Evolutionary conservation across 2,329 filamentous ascomycete species (phyloP), one percentile per base, ranked within the genome.

Genomic region (Clonostachys rhizophaga): DNA sequence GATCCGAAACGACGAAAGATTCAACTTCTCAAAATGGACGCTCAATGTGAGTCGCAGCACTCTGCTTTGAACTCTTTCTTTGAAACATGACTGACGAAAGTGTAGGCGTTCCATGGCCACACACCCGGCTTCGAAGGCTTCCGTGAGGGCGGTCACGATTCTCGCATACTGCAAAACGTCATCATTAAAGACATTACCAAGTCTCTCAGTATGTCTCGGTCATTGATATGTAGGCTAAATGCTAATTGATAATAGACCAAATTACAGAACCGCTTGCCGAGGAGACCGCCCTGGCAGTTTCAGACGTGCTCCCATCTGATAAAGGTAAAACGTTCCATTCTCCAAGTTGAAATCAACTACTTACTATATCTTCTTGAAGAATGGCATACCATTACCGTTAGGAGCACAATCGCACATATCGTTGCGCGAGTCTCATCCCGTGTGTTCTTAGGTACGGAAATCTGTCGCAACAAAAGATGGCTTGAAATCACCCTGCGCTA

Each of bases 401-500:
- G 47, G 6, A 36, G 49, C 11, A 42, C 42, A 3, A 49, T 50
- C 11, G 44, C 52, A 6, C 43, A 48, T n/a, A 43, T 55, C 16
- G 44, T 55, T 35, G 52, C 54, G 11, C 54, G 52, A 36, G 49
- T 55, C 34, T 54, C 54, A 2, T 51, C 49, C 50, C 59, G 63
- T 13, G 55, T 72, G 45, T 56, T 71, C 12, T 62, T 71, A 6
- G 68, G 70, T 24, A 48, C 56, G 7, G 56, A 55, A 40, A 47
- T 64, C 39, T 65, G 60, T 54, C 66, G 68, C 36, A 65, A 78
- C 53, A 50, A 64, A 34, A 63, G 64, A 10, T 75, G 74, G 50
- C 59, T 79, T 35, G 55, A 65, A 17, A 61, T 65, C 46, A 72
- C 72, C 50, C 58, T 70, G 7, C 59, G 59, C 12, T 79, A 78